Evolutionary conservation across 306 rosid genomes (phyloP).

Genomic region (Prunus mongolica): DNA sequence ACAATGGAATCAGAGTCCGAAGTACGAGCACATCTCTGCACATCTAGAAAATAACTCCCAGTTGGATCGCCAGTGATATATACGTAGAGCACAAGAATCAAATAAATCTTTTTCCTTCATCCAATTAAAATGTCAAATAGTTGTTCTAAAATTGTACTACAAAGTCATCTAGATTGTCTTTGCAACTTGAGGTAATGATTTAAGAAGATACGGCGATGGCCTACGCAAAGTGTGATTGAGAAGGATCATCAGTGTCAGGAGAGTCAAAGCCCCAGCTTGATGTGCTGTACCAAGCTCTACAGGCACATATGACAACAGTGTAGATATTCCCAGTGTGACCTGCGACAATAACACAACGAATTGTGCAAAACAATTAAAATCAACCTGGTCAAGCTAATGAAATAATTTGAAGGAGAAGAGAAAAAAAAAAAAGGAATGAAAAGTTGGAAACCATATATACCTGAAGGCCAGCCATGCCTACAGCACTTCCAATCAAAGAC

Average conservation of each 20-base stretch:
- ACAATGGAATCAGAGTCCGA: too few species aligned
- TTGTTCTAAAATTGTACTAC: too few species aligned
- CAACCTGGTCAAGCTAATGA: neutral
- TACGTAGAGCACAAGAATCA: neutral
- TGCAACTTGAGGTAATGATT: conserved; percentile 66
- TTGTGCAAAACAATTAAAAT: neutral
- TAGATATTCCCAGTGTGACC: conserved; percentile 40
- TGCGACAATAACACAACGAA: neutral
- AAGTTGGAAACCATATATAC: conserved; percentile 26
- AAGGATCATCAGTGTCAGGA: conserved; percentile 57
- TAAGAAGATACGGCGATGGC: conserved; percentile 62
- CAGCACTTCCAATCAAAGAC: conserved; percentile 50
- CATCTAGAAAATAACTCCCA: too few species aligned
- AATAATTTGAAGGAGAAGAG: neutral
- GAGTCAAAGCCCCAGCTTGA: conserved; percentile 89
- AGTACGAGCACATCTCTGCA: too few species aligned
- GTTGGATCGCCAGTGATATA: too few species aligned
- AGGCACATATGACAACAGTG: conserved; percentile 79
- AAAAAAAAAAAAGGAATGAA: neutral
- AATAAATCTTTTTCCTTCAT: neutral
- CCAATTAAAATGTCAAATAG: neutral
- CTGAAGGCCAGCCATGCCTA: conserved; percentile 86
- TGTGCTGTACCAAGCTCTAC: conserved; percentile 81
- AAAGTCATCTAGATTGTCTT: conserved; percentile 34
- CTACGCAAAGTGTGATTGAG: conserved; percentile 70